A percentile compares a stretch with the other conserved stretches of the same genome.
Evolutionary conservation across 2,329 filamentous ascomycete genomes (phyloP).

Genomic region (Scytalidium sp.): DNA sequence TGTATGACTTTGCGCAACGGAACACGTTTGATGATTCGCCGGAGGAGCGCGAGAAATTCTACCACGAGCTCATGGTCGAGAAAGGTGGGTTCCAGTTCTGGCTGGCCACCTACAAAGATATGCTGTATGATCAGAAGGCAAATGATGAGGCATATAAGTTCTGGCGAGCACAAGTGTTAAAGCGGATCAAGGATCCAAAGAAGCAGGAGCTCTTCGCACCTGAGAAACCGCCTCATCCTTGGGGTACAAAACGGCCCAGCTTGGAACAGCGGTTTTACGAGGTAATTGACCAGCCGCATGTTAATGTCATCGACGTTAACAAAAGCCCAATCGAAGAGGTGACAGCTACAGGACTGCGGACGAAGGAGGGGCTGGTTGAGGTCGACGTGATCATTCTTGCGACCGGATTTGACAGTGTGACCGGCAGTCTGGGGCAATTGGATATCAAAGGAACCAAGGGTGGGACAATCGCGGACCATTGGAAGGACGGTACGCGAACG

Average conservation of each 20-base stretch:
- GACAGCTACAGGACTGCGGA: constrained; percentile 32
- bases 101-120: constrained; percentile 43
- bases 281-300: constrained; percentile 41
- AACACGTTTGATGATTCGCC: constrained; percentile 40
- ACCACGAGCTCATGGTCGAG: constrained; percentile 39
- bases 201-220: constrained; percentile 45
- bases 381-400: constrained; percentile 32
- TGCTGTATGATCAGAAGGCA: constrained; percentile 35
- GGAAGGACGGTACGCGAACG: constrained; percentile 29
- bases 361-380: constrained; percentile 24
- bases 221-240: constrained; percentile 39
- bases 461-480: constrained; percentile 26
- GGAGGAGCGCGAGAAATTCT: constrained; percentile 41
- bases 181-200: constrained; percentile 40
- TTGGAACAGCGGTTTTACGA: constrained; percentile 50
- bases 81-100: constrained; percentile 45
- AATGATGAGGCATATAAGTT: constrained; percentile 46
- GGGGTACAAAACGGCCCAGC: constrained; percentile 42
- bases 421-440: constrained; percentile 29
- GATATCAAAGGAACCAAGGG: constrained; percentile 28
- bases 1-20: constrained; percentile 43
- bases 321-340: constrained; percentile 37
- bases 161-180: constrained; percentile 41
- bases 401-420: constrained; percentile 35
- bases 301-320: constrained; percentile 43